Evolutionary conservation across 805 yeast species (phyloP), one percentile per base, ranked within the genome.

Genomic region (Wickerhamomyces xylosicus): DNA sequence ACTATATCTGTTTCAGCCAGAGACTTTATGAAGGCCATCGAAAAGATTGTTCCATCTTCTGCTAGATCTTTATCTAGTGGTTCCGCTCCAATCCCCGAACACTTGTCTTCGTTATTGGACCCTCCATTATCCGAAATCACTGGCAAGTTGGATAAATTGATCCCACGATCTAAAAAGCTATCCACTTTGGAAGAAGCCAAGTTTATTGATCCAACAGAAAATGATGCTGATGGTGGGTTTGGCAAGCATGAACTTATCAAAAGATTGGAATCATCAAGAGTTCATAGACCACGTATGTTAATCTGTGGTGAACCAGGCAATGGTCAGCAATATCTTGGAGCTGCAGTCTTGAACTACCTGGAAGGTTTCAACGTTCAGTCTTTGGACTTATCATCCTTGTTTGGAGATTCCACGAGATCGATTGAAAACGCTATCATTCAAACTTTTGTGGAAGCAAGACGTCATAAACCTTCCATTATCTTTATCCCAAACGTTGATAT

Each of bases 351-450:
- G 38, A 82, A 86, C 50, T 70, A 77, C 47, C 63, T 92, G 37
- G 98, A 92, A 60, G 95, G 96, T 0, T 85, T 80, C 50, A 90
- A 86, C 52, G 79, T 86, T 13, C 97, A 92, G 56, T 74, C 83
- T 1, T 65, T 92, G 33, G 98, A 92, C 54, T 63, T 92, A 41
- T 83, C 87, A 2, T 69, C 79, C 7, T 55, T 92, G 39, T 77
- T 78, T 45, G 76, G 86, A 13, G 97, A 90, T 49, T 67, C 90
- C 7, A 75, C 86, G 0, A 66, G 85, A 49, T 74, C 95, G 0
- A 79, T 90, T 2, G 98, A 92, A 56, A 81, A 85, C 52, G 71
- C 83, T 1, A 69, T 87, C 17, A 84, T 90, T 21, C 95, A 85
- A 54, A 70, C 83, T 32, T 80, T 92, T 51, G 67, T 82, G 18